phyloP scores from a whole-genome alignment of 352 stramenopile genomes.

The Phytophthora aleatoria region DNA sequence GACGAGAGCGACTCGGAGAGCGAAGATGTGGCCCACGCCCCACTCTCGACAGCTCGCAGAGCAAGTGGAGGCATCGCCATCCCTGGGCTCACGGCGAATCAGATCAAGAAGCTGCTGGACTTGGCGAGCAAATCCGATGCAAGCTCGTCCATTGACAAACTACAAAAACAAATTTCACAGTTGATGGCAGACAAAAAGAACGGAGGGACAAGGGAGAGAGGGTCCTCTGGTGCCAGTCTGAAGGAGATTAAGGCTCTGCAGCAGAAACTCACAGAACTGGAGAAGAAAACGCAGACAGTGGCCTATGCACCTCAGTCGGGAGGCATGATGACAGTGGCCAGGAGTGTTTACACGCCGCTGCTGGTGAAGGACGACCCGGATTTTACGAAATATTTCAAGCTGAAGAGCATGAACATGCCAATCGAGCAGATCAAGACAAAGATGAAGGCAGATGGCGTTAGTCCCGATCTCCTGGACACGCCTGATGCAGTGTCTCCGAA shows the following conservation, averaged over 20 bases:
- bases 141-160: constrained; percentile 56
- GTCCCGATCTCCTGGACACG: constrained; percentile 63
- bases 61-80: constrained; percentile 39
- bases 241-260: constrained; percentile 81
- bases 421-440: constrained; percentile 82
- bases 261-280: constrained; percentile 72
- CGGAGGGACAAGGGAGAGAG: constrained; percentile 33
- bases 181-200: constrained; percentile 57
- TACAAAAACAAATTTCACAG: constrained; percentile 79
- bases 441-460: constrained; percentile 77
- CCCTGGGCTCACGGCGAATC: constrained; percentile 56
- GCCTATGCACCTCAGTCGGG: constrained; percentile 34
- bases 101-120: constrained; percentile 75
- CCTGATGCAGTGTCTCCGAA: constrained; percentile 78
- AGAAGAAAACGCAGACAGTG: constrained; percentile 73
- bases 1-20: constrained; percentile 79
- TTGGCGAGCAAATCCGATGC: constrained; percentile 61
- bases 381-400: constrained; percentile 85
- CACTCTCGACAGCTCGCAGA: constrained; percentile 24
- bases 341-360: constrained; percentile 56
- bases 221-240: constrained; percentile 51
- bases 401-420: constrained; percentile 81
- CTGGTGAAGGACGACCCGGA: constrained; percentile 73
- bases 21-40: constrained; percentile 45
- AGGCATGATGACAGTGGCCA: constrained; percentile 16